Base-by-base conservation (phyloP, 2,329 filamentous ascomycete species). In the Kalmusia sp. region DNA sequence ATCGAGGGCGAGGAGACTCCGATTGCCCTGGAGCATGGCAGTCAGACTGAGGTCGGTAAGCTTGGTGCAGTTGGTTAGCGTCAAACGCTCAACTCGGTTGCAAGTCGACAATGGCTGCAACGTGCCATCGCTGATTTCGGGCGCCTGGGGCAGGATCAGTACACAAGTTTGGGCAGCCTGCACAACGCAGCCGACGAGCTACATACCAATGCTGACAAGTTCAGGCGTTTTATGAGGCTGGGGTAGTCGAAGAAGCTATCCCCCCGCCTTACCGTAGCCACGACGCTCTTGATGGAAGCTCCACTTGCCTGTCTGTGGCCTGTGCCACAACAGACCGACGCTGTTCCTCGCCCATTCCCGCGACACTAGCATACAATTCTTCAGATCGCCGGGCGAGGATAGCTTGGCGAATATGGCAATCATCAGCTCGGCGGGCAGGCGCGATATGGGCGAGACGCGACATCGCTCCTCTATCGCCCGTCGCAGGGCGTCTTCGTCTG, bases 261-360 rank as follows among this genome's bases (percentile, higher is more conserved):
- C 28, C 84, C 78, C 24, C 87, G 82, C 39, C 85, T 83, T 30
- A 97, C 85, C 1, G 93, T 93, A 52, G 84, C 82, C 69, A 92
- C 93, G 62, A 99, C 95, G 61, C 80, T 88, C 66, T 87, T 81
- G 65, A 97, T 86, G 70, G 92, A 92, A 7, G 11, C 82, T 77
- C 90, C 92, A 97, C 64, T 87, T 91, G 67, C 89, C 92, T 78
- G 95, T 98, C 24, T 91, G 87, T 1, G 95, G 95, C 33, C 95
- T 85, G 74, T 97, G 93, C 95, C 95, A 99, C 19, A 99, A 82
- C 61, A 96, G 84, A 59, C 95, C 93, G 62, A 98, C 95, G 46
- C 90, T 89, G 71, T 97, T 97, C 58, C 89, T 83, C 24, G 95
- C 90, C 95, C 95, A 99, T 58, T 89, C 86, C 75, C 92, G 93